These are phyloP conservation scores for Leccinum pachyderme DNA, from an alignment of 1,284 basidiomycete genomes.

Conservation along the genomic window DNA sequence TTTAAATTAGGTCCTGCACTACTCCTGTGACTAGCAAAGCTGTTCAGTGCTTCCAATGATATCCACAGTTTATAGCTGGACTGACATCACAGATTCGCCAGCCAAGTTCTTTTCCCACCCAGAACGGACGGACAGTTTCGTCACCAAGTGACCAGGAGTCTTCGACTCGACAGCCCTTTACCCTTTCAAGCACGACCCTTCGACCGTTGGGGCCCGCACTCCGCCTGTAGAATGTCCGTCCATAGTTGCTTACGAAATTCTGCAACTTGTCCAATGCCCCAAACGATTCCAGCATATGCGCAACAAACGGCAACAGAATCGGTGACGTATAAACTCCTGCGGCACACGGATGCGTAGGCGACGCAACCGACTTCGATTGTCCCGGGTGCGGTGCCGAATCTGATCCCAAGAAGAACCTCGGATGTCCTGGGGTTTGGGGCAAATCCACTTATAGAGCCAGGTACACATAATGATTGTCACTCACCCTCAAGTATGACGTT, in stretches of 20 bases:
- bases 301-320: slow-evolving; percentile 84
- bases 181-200: slow-evolving; percentile 30
- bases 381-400: slow-evolving; percentile 95
- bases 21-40: slow-evolving; percentile 5
- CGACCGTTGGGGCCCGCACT: slow-evolving; percentile 23
- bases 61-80: not conserved
- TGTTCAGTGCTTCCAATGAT: slow-evolving; percentile 6
- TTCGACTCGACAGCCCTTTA: slow-evolving; percentile 48
- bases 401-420: slow-evolving; percentile 96
- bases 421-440: slow-evolving; percentile 61
- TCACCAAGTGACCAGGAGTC: slow-evolving; percentile 50
- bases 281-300: slow-evolving; percentile 83
- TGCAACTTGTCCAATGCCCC: slow-evolving; percentile 79
- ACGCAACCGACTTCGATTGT: slow-evolving; percentile 74
- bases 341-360: slow-evolving; percentile 77
- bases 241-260: slow-evolving; percentile 75
- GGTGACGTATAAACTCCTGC: slow-evolving; percentile 94
- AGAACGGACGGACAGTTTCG: slow-evolving; percentile 83
- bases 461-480: slow-evolving; percentile 6
- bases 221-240: slow-evolving; percentile 77
- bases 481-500: slow-evolving; percentile 79
- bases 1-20: not conserved
- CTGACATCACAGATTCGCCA: slow-evolving; percentile 69
- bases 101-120: slow-evolving; percentile 79
- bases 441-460: not conserved